phyloP scores from a whole-genome alignment of 176 grass and related monocot species.

The Cymbopogon citratus region DNA sequence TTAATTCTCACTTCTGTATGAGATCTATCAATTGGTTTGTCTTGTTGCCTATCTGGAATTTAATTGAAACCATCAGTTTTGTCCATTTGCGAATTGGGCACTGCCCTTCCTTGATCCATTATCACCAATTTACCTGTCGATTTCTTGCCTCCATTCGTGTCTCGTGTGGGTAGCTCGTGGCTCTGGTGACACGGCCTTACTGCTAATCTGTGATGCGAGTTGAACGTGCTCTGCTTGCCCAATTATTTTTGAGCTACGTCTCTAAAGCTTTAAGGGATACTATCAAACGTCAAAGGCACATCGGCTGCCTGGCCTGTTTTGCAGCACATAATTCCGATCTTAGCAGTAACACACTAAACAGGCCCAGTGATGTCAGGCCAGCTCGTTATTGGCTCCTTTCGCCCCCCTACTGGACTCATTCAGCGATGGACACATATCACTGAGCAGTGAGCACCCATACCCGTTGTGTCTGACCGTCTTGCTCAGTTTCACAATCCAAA shows the following conservation, averaged over 20 bases:
- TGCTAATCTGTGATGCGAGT: not conserved
- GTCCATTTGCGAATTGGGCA: not conserved
- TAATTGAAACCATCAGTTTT: slow-evolving; percentile 16
- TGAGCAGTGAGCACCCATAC: too few relatives aligned
- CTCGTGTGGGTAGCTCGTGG: not conserved
- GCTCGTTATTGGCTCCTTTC: too few relatives aligned
- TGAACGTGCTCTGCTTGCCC: not conserved
- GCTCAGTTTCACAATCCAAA: not conserved
- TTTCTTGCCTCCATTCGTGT: not conserved
- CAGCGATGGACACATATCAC: too few relatives aligned
- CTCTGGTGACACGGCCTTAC: not conserved
- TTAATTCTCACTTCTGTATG: slow-evolving; percentile 11
- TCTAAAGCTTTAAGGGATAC: not conserved
- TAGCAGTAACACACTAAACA: too few relatives aligned
- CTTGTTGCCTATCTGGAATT: not conserved
- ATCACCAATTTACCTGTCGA: not conserved
- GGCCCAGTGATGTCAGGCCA: too few relatives aligned
- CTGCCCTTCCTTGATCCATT: not conserved
- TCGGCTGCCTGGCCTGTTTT: not conserved
- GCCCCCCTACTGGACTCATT: too few relatives aligned
- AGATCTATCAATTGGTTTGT: not conserved
- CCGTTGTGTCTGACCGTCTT: not conserved
- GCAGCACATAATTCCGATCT: not conserved
- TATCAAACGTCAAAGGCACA: not conserved
- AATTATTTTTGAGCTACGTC: not conserved